Base-by-base conservation (phyloP, 140 eudicot species). In the Stevia rebaudiana region DNA sequence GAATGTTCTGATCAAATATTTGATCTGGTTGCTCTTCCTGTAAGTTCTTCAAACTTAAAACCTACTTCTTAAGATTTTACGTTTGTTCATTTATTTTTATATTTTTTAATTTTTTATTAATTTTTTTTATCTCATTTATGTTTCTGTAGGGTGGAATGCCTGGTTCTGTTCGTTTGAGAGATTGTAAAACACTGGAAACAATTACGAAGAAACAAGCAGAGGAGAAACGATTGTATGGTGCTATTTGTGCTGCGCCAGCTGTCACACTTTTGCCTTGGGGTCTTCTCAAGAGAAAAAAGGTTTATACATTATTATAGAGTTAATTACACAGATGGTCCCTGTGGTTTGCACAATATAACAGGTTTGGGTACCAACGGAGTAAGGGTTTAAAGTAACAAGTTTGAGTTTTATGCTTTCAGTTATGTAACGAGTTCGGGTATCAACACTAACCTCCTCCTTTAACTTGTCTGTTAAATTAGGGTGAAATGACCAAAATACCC, bases 211-310 rank as follows among this genome's bases (percentile, higher is more conserved):
- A 74, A 66, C 98, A 92, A 61, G 98, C 94, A 17, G 95, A 83
- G 74, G 94, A 76, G 71, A 83, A 88, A 71, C 79, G 98, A 75
- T 61, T 88, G 44, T 92, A 88, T 43, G 90, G 84, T 25, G 98
- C 98, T 49, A 92, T 92, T 53, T 92, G 95, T 71, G 98, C 98
- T 77, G 98, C 98, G 58, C 98, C 98, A 55, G 98, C 98, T 42
- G 86, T 92, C 68, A 81, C 98, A n/a, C 96, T 92, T 75, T 72
- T 85, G 77, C 96, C 98, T 9, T 92, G 98, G 98, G 98, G 98
- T 22, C 88, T 92, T 67, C 80, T 92, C 37, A 79, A 65, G 79
- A 85, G 80, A 62, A 92, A 92, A 71, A 78, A 80, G 79, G 98
- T 88, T 54, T 54, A n/a, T n/a, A n/a, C n/a, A n/a, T n/a, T n/a